Percentiles rank a stretch among this genome's conserved stretches.
phyloP scores from a whole-genome alignment of 805 yeast genomes.

The Sugiyamaella marilandica region DNA sequence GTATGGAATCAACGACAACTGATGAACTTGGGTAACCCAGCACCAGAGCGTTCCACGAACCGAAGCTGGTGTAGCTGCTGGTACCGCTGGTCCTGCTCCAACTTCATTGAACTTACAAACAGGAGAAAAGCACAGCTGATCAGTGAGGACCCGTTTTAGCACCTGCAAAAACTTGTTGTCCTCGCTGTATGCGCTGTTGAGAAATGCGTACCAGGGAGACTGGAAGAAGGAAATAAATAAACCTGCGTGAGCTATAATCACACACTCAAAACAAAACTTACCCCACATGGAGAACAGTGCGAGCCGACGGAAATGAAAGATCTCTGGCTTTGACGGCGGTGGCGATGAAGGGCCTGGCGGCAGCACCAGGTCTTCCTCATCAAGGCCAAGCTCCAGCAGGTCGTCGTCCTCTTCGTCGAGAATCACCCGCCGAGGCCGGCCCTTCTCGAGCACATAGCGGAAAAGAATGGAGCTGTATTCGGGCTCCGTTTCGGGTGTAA shows the following conservation, averaged over 20 bases:
- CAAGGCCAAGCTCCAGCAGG: slow-evolving; percentile 33
- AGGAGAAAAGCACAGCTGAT: slow-evolving; percentile 88
- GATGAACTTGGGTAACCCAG: no score
- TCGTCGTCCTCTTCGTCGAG: slow-evolving; percentile 34
- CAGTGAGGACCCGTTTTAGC: slow-evolving; percentile 80
- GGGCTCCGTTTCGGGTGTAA: slow-evolving; percentile 21
- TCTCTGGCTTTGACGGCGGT: slow-evolving; percentile 22
- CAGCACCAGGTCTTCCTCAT: slow-evolving; percentile 11
- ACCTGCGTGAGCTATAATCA: slow-evolving; percentile 33
- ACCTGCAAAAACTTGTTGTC: slow-evolving; percentile 74
- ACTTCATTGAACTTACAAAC: slow-evolving; percentile 33
- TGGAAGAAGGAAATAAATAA: slow-evolving; percentile 75
- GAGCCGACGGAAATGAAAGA: slow-evolving; percentile 64
- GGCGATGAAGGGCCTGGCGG: slow-evolving; percentile 5
- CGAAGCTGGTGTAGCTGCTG: no score
- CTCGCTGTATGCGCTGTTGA: slow-evolving; percentile 70
- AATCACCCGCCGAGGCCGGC: slow-evolving; percentile 29
- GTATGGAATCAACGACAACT: background rate
- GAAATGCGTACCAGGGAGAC: slow-evolving; percentile 81
- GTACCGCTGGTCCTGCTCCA: background rate
- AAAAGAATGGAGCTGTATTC: slow-evolving; percentile 17
- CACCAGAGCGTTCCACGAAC: no score
- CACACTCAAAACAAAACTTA: slow-evolving; percentile 11
- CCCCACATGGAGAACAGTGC: slow-evolving; percentile 82
- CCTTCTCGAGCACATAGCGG: slow-evolving; percentile 30